Percentiles rank a stretch among this genome's conserved stretches.
Evolutionary conservation across 2,329 filamentous ascomycete species (phyloP).

Genomic region (Fusarium longipes): DNA sequence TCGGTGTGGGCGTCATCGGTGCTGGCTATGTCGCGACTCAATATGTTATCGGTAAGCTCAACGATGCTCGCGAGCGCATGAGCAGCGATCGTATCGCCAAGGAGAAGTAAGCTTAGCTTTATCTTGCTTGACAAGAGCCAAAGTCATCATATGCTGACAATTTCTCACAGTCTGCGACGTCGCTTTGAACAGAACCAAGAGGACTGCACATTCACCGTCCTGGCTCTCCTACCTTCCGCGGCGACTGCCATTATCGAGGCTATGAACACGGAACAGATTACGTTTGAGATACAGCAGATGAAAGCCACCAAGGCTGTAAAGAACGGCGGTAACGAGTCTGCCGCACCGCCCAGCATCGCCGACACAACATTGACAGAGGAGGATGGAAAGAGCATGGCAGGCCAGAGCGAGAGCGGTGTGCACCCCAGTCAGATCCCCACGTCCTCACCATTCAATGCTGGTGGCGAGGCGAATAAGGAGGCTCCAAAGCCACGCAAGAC

Average conservation of each 20-base stretch:
- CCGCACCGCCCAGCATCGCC: constrained; percentile 69
- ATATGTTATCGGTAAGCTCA: constrained; percentile 91
- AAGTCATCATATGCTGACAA: constrained; percentile 6
- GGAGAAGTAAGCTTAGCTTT: constrained; percentile 80
- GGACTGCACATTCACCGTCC: constrained; percentile 96
- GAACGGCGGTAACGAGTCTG: constrained; percentile 64
- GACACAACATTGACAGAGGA: constrained; percentile 84
- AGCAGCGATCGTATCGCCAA: constrained; percentile 94
- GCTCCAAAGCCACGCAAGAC: constrained; percentile 71
- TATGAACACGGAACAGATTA: constrained; percentile 91
- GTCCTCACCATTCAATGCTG: constrained; percentile 60
- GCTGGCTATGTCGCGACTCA: constrained; percentile 92
- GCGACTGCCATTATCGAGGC: constrained; percentile 89
- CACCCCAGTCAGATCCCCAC: constrained; percentile 82
- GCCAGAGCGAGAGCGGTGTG: constrained; percentile 81
- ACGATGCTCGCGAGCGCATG: constrained; percentile 95
- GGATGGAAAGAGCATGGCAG: constrained; percentile 80
- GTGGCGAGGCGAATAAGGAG: constrained; percentile 51
- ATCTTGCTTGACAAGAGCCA: background rate
- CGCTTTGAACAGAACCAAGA: constrained; percentile 99
- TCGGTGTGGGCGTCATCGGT: constrained; percentile 88
- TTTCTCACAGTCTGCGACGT: constrained; percentile 77
- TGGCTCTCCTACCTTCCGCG: constrained; percentile 92
- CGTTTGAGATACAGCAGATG: constrained; percentile 93
- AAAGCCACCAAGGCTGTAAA: constrained; percentile 75